Evolutionary conservation across 2,329 filamentous ascomycete genomes (phyloP), one percentile per base, ranked within the genome.

Genomic region (Pseudopyricularia cyperi): DNA sequence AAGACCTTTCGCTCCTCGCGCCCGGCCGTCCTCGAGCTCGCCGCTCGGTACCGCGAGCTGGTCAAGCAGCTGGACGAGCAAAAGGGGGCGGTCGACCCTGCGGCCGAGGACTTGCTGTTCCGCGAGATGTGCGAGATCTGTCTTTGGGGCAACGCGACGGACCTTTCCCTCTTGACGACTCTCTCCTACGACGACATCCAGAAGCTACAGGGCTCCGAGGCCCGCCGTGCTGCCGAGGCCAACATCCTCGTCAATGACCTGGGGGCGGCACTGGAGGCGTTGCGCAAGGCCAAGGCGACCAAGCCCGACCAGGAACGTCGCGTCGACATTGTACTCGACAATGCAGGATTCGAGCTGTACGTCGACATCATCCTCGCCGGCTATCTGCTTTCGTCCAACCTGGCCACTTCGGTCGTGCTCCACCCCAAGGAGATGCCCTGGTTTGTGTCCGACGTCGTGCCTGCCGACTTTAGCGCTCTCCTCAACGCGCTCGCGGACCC

Each of bases 381-480:
- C 1, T 98, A 95, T 64, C 75, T 98, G 14, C 75, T 98, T 7
- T 83, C 88, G 0, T 76, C 89, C 0, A 87, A 85, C 0, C 79
- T 98, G 6, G 93, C 93, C 0, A 96, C 90, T 0, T 81, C 82
- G 24, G 76, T 98, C 14, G 82, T 97, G 19, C 77, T 98, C 9
- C 90, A 95, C 62, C 90, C 93, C 50, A 98, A 98, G 71, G 84
- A 82, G 22, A 90, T 98, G 54, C 93, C 93, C 1, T 98, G 93
- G 93, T 98, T 97, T 64, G 93, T 98, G 48, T 96, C 89, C 1
- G 93, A 98, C 61, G 93, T 97, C 3, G 69, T 95, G 11, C 90
- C 91, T 0, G 76, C 73, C 39, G 93, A 98, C 68, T 96, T 97
- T 60, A 76, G 74, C 1, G 82, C 84, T n/a, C 77, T 97, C 2